Conservation (phyloP, 2,329 filamentous ascomycete species). For the Zymoseptoria pseudotritici region DNA sequence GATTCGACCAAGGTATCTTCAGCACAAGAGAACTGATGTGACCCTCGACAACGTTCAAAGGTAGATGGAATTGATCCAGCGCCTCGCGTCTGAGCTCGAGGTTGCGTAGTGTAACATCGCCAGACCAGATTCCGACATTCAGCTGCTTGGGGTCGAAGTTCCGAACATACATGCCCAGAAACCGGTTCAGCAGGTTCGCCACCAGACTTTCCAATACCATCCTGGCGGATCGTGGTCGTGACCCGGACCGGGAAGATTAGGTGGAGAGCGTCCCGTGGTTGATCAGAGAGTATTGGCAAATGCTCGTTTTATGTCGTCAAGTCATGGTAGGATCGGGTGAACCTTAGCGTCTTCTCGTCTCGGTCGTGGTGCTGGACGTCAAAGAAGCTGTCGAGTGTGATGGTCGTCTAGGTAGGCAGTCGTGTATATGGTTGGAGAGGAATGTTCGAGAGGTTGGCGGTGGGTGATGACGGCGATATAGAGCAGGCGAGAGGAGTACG, state of each 20-base stretch:
- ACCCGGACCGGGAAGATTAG: conserved; percentile 59
- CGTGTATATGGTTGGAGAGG: background rate
- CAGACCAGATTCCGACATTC: conserved; percentile 98
- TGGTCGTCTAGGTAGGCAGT: background rate
- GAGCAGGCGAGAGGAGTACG: background rate
- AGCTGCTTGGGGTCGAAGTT: conserved; percentile 98
- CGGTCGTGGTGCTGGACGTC: background rate
- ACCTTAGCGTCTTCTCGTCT: background rate
- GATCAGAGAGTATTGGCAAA: background rate
- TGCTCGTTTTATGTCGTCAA: background rate
- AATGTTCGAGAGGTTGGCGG: background rate
- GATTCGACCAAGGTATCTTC: conserved; percentile 93
- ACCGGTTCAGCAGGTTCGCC: conserved; percentile 94
- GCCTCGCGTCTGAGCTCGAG: conserved; percentile 90
- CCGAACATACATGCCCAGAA: conserved; percentile 99
- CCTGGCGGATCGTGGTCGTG: conserved; percentile 54
- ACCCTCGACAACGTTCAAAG: conserved; percentile 92
- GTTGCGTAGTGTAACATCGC: conserved; percentile 90
- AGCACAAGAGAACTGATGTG: conserved; percentile 88
- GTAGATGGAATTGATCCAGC: conserved; percentile 91
- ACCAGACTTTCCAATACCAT: conserved; percentile 94
- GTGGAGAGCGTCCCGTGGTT: background rate
- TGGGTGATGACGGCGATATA: background rate
- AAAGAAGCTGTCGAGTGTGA: background rate
- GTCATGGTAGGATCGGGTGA: background rate